phyloP scores from a whole-genome alignment of 495 filamentous ascomycete genomes.

The Oleoguttula mirabilis region DNA sequence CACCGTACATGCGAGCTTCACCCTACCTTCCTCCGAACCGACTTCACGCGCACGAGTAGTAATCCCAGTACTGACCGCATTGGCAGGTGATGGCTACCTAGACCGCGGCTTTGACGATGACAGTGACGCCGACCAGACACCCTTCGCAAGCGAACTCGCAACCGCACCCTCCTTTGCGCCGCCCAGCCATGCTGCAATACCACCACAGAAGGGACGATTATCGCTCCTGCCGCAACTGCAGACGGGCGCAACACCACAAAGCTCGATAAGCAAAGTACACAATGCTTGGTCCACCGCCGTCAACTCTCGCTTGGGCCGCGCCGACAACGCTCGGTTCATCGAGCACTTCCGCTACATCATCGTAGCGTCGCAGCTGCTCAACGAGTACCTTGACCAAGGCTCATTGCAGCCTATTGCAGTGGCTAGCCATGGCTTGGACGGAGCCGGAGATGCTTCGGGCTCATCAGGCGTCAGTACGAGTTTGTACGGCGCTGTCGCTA shows the following conservation, averaged over 20 bases:
- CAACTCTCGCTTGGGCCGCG: conserved; percentile 65
- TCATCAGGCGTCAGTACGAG: conserved; percentile 25
- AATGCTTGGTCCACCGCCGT: conserved; percentile 53
- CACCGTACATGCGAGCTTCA: too few relatives aligned
- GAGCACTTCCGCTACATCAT: conserved; percentile 95
- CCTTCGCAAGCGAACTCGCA: too few relatives aligned
- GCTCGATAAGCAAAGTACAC: conserved; percentile 41
- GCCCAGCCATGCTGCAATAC: not conserved
- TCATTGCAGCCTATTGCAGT: conserved; percentile 6
- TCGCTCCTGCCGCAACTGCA: conserved; percentile 1
- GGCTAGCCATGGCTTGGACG: conserved; percentile 14
- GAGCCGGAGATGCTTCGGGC: conserved; percentile 22
- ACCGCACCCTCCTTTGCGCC: conserved; percentile 48
- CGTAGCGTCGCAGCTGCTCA: conserved; percentile 83
- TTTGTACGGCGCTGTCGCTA: conserved; percentile 37
- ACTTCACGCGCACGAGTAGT: too few relatives aligned
- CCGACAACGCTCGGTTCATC: conserved; percentile 76
- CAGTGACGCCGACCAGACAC: not conserved
- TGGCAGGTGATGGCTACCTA: conserved; percentile 16
- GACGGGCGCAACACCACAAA: conserved; percentile 22
- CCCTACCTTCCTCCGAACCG: too few relatives aligned
- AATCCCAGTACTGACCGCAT: too few relatives aligned
- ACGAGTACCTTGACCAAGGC: conserved; percentile 44
- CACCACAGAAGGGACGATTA: not conserved
- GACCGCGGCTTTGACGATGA: not conserved